These are phyloP conservation scores for Cucurbita maxima DNA, from an alignment of 306 rosid genomes.

Conservation along the genomic window DNA sequence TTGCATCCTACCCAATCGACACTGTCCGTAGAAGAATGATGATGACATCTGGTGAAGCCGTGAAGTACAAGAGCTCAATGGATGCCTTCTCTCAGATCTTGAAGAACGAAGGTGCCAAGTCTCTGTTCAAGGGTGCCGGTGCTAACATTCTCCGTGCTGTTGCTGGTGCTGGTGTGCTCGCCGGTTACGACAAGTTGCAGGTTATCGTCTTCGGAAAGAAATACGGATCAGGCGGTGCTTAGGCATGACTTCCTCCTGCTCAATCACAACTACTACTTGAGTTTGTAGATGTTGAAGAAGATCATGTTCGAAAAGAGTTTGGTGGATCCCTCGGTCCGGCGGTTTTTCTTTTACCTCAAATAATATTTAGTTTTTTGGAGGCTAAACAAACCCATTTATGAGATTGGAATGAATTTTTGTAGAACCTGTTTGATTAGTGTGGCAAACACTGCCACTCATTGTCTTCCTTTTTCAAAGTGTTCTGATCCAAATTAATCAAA, in stretches of 20 bases:
- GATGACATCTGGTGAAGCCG: too few relatives aligned
- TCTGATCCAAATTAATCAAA: neutral
- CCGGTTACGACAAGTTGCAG: constrained; percentile 28
- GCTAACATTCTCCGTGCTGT: constrained; percentile 86
- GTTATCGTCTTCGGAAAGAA: constrained; percentile 59
- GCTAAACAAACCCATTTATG: neutral
- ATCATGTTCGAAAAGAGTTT: neutral
- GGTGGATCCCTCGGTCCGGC: neutral
- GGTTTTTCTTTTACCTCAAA: neutral
- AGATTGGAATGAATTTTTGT: neutral
- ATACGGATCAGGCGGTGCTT: constrained; percentile 64
- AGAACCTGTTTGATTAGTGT: neutral
- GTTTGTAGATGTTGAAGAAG: constrained; percentile 6
- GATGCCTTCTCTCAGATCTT: too few relatives aligned
- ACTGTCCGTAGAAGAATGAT: constrained; percentile 21
- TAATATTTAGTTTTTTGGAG: neutral
- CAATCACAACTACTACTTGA: neutral
- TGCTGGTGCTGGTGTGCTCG: constrained; percentile 95
- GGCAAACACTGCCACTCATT: neutral
- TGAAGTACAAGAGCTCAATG: too few relatives aligned
- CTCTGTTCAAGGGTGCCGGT: constrained; percentile 90
- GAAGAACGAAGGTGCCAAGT: constrained; percentile 54
- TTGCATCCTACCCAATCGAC: constrained; percentile 79
- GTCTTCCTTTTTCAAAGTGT: neutral
- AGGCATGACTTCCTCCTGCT: too few relatives aligned